Evolutionary conservation across 208 protist species (phyloP).

Genomic region (Trypanosoma boissoni): DNA sequence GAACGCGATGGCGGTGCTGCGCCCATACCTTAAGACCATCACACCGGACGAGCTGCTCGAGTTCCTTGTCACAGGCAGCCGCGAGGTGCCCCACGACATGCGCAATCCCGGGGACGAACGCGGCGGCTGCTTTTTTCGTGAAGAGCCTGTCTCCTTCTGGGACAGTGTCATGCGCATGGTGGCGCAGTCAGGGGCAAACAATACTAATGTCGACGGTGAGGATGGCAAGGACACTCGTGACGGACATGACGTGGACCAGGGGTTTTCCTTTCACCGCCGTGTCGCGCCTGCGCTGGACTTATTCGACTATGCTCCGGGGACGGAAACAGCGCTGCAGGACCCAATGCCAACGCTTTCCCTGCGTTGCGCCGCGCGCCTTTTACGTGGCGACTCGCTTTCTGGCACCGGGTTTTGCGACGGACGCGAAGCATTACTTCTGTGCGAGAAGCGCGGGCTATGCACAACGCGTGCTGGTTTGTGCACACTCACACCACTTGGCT

Average conservation of each 20-base stretch:
- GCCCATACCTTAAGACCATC: conserved; percentile 33
- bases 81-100: conserved; percentile 65
- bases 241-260: neutral
- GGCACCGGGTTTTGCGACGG: conserved; percentile 38
- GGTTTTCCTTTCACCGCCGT: conserved; percentile 63
- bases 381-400: conserved; percentile 22
- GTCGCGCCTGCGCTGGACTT: conserved; percentile 57
- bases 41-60: conserved; percentile 75
- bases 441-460: conserved; percentile 49
- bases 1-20: conserved; percentile 32
- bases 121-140: conserved; percentile 9
- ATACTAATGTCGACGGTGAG: conserved; percentile 34
- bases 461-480: conserved; percentile 29
- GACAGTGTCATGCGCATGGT: conserved; percentile 27
- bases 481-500: conserved; percentile 67
- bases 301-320: conserved; percentile 68
- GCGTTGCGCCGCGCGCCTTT: conserved; percentile 26
- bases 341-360: conserved; percentile 48
- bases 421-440: conserved; percentile 37
- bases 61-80: conserved; percentile 67
- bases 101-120: conserved; percentile 16
- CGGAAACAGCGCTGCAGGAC: conserved; percentile 44
- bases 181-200: conserved; percentile 1
- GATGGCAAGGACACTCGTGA: neutral
- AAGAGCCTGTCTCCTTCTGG: conserved; percentile 26